A percentile compares a stretch with the other conserved stretches of the same genome.
Conservation (phyloP, 2,329 filamentous ascomycete species). For the Rhytidhysteron rufulum region DNA sequence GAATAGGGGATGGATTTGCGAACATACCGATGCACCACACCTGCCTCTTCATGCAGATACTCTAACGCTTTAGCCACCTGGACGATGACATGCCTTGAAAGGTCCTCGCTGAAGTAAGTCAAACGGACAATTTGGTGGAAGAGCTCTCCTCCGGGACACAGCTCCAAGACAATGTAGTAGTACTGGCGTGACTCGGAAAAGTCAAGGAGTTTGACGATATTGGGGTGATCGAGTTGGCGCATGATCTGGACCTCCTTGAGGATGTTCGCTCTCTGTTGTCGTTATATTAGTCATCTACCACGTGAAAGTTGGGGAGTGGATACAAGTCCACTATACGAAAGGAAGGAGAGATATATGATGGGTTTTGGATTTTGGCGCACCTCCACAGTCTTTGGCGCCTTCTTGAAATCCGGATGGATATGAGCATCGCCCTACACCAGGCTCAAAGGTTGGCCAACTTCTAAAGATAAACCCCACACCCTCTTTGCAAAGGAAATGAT, state of each 20-base stretch:
- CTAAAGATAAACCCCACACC: slow-evolving; percentile 22
- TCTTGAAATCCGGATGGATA: slow-evolving; percentile 94
- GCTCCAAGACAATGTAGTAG: slow-evolving; percentile 94
- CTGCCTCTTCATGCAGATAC: slow-evolving; percentile 90
- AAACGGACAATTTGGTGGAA: slow-evolving; percentile 98
- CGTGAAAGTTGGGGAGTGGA: slow-evolving; percentile 19
- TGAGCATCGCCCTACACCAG: slow-evolving; percentile 76
- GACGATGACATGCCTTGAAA: slow-evolving; percentile 89
- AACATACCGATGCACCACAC: slow-evolving; percentile 90
- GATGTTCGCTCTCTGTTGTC: slow-evolving; percentile 82
- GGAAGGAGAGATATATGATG: slow-evolving; percentile 23
- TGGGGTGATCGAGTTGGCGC: slow-evolving; percentile 93
- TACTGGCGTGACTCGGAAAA: slow-evolving; percentile 93
- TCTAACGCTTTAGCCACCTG: slow-evolving; percentile 93
- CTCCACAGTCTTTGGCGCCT: slow-evolving; percentile 86
- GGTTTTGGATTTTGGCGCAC: slow-evolving; percentile 56
- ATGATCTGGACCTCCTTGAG: slow-evolving; percentile 99
- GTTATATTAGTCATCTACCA: slow-evolving; percentile 41
- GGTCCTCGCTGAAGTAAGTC: slow-evolving; percentile 96
- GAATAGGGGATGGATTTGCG: no score
- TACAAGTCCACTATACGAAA: slow-evolving; percentile 23
- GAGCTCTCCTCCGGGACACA: slow-evolving; percentile 90
- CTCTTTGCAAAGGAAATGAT: slow-evolving; percentile 11
- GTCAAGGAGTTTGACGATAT: slow-evolving; percentile 89
- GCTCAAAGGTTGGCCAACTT: slow-evolving; percentile 50